These are phyloP conservation scores for Tetracladium maxilliforme DNA, from an alignment of 2,329 filamentous ascomycete genomes.

Conservation along the genomic window DNA sequence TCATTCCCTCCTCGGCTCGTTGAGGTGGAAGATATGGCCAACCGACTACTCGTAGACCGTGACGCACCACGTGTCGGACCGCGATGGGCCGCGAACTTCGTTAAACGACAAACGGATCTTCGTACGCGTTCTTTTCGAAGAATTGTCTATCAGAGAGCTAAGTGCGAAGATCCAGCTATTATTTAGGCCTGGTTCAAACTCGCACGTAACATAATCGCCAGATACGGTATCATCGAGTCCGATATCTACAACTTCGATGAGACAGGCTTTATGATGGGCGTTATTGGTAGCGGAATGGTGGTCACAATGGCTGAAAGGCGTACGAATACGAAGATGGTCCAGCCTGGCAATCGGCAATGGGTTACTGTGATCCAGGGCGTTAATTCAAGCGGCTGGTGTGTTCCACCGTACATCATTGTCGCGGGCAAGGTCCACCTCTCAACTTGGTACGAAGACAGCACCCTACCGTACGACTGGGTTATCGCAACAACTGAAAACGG, in stretches of 20 bases:
- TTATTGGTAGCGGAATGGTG: constrained; percentile 7
- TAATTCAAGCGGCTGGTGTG: constrained; percentile 7
- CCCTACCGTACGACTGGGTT: constrained; percentile 12
- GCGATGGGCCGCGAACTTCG: constrained; percentile 4
- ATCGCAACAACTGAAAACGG: constrained; percentile 15
- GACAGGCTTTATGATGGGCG: constrained; percentile 9
- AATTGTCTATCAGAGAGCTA: constrained; percentile 4
- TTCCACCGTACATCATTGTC: constrained; percentile 12
- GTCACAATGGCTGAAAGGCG: constrained; percentile 6
- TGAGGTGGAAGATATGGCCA: constrained; percentile 4
- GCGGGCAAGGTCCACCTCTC: constrained; percentile 7
- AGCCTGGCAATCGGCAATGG: constrained; percentile 12
- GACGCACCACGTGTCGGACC: constrained; percentile 2
- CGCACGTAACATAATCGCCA: constrained; percentile 5
- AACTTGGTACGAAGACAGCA: constrained; percentile 10
- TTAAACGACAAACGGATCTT: constrained; percentile 2
- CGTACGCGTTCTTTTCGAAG: constrained; percentile 3
- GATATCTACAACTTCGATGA: constrained; percentile 11
- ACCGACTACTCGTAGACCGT: constrained; percentile 2
- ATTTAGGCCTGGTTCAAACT: constrained; percentile 5
- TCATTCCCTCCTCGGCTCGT: constrained; percentile 3
- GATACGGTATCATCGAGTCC: constrained; percentile 7
- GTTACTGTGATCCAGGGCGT: constrained; percentile 10
- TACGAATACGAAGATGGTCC: constrained; percentile 5
- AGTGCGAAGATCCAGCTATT: constrained; percentile 5